phyloP scores from a whole-genome alignment of 441 rosid genomes.

The Populus tomentosa region DNA sequence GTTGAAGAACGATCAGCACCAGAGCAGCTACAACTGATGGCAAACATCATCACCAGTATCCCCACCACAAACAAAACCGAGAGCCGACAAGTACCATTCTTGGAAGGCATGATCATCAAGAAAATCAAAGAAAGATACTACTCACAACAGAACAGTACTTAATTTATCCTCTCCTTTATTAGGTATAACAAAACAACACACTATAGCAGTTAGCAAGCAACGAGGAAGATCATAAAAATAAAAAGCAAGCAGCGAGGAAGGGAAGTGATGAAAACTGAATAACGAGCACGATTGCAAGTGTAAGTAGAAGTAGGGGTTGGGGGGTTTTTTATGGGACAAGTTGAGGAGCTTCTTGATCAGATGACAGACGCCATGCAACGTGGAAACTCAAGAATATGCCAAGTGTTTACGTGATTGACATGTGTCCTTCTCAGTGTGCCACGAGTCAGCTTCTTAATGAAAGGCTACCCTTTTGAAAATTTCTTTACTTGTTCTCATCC shows the following conservation, averaged over 20 bases:
- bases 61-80: background rate
- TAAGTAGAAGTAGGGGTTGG: too few species aligned
- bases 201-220: background rate
- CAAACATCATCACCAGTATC: background rate
- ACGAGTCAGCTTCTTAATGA: background rate
- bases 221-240: background rate
- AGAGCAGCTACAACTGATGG: background rate
- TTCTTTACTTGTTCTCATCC: background rate
- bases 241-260: background rate
- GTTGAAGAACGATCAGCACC: background rate
- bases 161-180: too few species aligned
- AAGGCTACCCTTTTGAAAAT: slow-evolving; percentile 4
- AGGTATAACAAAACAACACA: too few species aligned
- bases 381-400: background rate
- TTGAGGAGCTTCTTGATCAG: background rate
- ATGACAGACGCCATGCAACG: background rate
- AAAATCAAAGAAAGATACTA: background rate
- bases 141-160: background rate
- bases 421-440: background rate
- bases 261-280: background rate
- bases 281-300: background rate
- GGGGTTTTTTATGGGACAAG: background rate
- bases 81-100: background rate
- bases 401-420: background rate
- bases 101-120: background rate